phyloP scores from a whole-genome alignment of 352 stramenopile genomes.

The Globisporangium apiculatum region DNA sequence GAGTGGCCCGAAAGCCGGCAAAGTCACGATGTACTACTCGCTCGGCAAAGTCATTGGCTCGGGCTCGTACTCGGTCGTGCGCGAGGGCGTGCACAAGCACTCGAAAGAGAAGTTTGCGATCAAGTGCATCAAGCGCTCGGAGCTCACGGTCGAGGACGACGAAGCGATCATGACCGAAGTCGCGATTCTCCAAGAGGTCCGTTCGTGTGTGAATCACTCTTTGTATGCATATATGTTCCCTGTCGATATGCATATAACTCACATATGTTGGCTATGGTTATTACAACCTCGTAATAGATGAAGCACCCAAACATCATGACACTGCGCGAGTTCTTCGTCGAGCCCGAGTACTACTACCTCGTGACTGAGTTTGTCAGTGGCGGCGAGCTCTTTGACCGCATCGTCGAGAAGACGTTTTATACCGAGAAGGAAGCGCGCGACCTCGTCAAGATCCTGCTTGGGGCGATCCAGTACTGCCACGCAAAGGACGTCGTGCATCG shows the following conservation, averaged over 20 bases:
- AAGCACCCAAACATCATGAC: constrained; percentile 89
- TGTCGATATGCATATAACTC: background rate
- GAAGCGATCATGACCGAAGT: constrained; percentile 75
- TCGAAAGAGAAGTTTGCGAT: constrained; percentile 83
- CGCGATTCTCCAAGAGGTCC: constrained; percentile 60
- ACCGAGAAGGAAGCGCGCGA: constrained; percentile 80
- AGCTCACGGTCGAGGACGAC: constrained; percentile 72
- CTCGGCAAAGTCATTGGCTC: constrained; percentile 82
- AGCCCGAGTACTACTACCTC: constrained; percentile 84
- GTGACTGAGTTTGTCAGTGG: constrained; percentile 84
- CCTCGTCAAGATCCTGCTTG: constrained; percentile 73
- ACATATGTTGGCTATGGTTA: background rate
- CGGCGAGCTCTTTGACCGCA: constrained; percentile 87
- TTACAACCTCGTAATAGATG: constrained; percentile 25
- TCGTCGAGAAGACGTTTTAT: constrained; percentile 86
- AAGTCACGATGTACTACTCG: constrained; percentile 66
- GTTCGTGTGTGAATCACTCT: background rate
- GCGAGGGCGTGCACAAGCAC: constrained; percentile 70
- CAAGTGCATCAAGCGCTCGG: constrained; percentile 87
- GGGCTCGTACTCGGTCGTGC: constrained; percentile 88
- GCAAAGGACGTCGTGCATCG: constrained; percentile 80
- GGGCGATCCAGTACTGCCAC: constrained; percentile 85
- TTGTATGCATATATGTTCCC: background rate
- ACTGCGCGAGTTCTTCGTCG: constrained; percentile 88
- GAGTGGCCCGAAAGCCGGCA: constrained; percentile 22